Conservation (phyloP, 306 rosid species). For the Ziziphus jujuba region DNA sequence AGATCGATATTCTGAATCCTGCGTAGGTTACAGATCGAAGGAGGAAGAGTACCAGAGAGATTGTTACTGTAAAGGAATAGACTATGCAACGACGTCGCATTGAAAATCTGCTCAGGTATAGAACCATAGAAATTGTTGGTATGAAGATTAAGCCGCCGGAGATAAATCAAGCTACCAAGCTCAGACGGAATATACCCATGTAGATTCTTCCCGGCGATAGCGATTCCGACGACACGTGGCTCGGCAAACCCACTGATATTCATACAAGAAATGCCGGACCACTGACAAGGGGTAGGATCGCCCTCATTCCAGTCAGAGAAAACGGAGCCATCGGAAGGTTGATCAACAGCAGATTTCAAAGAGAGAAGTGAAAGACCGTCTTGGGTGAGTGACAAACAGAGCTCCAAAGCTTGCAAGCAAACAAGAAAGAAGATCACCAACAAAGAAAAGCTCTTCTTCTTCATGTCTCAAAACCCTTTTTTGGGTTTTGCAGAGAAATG, state of each 20-base stretch:
- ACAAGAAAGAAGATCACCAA: constrained; percentile 18
- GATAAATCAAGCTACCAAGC: constrained; percentile 68
- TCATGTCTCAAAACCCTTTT: neutral
- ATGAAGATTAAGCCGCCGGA: constrained; percentile 88
- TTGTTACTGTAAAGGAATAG: constrained; percentile 82
- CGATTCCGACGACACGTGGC: constrained; percentile 78
- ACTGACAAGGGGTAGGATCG: constrained; percentile 66
- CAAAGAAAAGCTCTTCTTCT: neutral
- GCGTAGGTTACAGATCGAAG: constrained; percentile 65
- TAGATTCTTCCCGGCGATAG: constrained; percentile 68
- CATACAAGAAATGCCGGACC: constrained; percentile 85
- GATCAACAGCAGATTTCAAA: constrained; percentile 83
- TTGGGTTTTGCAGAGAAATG: neutral
- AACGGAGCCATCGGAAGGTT: constrained; percentile 28
- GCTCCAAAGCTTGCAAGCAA: neutral
- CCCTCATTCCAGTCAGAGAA: constrained; percentile 80
- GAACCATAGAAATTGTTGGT: constrained; percentile 68
- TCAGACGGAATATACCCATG: constrained; percentile 93
- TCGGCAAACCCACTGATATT: constrained; percentile 59
- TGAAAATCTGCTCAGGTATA: constrained; percentile 78
- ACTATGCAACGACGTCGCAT: constrained; percentile 82
- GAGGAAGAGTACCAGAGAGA: constrained; percentile 74
- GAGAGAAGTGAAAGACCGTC: constrained; percentile 94
- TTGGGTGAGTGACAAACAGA: constrained; percentile 52
- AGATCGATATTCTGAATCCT: constrained; percentile 86